Conservation (phyloP, 169 alveolate species). For the Theileria orientalis region DNA sequence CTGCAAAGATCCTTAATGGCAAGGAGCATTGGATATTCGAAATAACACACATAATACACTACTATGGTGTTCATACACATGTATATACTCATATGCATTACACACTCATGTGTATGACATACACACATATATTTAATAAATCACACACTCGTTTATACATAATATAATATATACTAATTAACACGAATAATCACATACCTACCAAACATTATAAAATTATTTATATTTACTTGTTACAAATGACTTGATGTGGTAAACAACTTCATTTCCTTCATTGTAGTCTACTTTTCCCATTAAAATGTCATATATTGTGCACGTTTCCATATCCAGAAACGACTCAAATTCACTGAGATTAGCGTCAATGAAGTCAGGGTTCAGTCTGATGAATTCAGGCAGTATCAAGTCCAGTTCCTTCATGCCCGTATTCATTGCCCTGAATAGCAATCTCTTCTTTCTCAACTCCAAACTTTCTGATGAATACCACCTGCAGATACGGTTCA, state of each 20-base stretch:
- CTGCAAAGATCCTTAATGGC: constrained; percentile 21
- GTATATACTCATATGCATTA: no score
- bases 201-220: no score
- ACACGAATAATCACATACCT: no score
- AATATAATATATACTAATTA: no score
- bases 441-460: constrained; percentile 10
- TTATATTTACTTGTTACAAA: neutral
- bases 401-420: constrained; percentile 67
- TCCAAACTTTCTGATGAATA: neutral
- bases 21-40: neutral
- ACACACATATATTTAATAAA: no score
- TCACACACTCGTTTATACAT: no score
- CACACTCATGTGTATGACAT: no score
- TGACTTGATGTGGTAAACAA: neutral
- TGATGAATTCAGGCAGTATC: constrained; percentile 25
- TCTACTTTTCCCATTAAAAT: constrained; percentile 13
- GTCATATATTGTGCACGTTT: constrained; percentile 14
- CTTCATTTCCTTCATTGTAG: neutral
- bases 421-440: constrained; percentile 50
- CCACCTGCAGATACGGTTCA: neutral
- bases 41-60: no score
- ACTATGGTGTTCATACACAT: no score
- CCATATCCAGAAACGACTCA: constrained; percentile 13
- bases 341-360: neutral
- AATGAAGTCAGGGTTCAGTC: neutral